These are phyloP conservation scores for Sporisorium exsertum DNA, from an alignment of 1,284 basidiomycete genomes.

Conservation along the genomic window DNA sequence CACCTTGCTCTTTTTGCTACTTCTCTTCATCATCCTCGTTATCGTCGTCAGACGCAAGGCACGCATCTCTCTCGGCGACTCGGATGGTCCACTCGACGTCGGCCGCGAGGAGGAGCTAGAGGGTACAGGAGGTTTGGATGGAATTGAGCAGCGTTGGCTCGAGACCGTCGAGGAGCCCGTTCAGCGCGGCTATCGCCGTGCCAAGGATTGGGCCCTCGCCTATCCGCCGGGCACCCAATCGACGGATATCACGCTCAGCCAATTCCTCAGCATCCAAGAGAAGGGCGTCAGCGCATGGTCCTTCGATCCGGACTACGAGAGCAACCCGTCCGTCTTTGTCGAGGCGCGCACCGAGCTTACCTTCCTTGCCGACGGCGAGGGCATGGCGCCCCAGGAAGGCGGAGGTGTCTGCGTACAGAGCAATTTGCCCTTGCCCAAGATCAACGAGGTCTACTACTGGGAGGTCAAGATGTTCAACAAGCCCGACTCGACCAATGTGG, in stretches of 20 bases:
- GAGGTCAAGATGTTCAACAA: conserved; percentile 69
- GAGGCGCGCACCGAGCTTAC: conserved; percentile 67
- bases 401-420: conserved; percentile 67
- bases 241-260: conserved; percentile 69
- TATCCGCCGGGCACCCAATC: conserved; percentile 54
- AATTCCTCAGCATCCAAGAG: conserved; percentile 68
- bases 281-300: conserved; percentile 69
- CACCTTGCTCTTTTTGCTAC: conserved; percentile 85
- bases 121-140: conserved; percentile 89
- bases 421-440: conserved; percentile 68
- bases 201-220: conserved; percentile 78
- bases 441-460: conserved; percentile 70
- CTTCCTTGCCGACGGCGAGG: conserved; percentile 67
- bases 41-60: conserved; percentile 57
- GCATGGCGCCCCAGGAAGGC: conserved; percentile 67
- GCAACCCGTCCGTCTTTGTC: conserved; percentile 66
- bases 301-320: conserved; percentile 68
- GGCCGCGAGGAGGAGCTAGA: conserved; percentile 79
- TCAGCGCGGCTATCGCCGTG: conserved; percentile 81
- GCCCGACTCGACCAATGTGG: conserved; percentile 63
- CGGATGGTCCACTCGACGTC: conserved; percentile 92
- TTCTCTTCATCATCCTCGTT: conserved; percentile 64
- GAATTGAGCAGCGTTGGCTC: conserved; percentile 91
- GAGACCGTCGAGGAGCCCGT: conserved; percentile 80
- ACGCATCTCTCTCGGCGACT: conserved; percentile 77